phyloP scores from a whole-genome alignment of 768 basidiomycete genomes.

The Pulveroboletus ravenelii region DNA sequence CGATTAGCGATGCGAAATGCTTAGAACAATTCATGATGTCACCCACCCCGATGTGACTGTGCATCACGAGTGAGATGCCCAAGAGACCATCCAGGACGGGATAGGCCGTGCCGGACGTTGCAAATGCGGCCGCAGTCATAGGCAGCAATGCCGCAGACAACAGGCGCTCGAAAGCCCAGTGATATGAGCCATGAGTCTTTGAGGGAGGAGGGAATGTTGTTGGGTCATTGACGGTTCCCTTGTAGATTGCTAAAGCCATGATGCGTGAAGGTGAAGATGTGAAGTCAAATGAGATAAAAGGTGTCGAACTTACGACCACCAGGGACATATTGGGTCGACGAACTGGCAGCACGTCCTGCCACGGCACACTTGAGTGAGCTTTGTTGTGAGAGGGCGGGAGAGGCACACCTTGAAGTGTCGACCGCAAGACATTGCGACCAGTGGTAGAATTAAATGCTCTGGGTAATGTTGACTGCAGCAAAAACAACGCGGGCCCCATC shows the following conservation, averaged over 20 bases:
- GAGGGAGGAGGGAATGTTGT: conserved; percentile 82
- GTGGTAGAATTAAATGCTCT: conserved; percentile 36
- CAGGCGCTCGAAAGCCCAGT: conserved; percentile 89
- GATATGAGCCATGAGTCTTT: conserved; percentile 84
- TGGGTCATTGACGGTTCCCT: conserved; percentile 94
- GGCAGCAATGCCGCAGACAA: conserved; percentile 87
- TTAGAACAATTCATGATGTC: background rate
- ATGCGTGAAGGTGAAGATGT: background rate
- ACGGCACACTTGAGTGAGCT: background rate
- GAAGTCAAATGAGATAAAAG: background rate
- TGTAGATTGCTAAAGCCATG: conserved; percentile 60
- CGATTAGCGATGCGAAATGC: background rate
- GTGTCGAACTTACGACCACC: conserved; percentile 57
- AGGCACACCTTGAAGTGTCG: conserved; percentile 38
- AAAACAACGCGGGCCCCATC: conserved; percentile 45
- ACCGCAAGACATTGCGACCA: conserved; percentile 37
- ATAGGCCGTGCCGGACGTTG: conserved; percentile 67
- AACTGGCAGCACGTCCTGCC: conserved; percentile 40
- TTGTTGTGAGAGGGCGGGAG: background rate
- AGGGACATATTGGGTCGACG: conserved; percentile 48
- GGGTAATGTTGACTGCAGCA: conserved; percentile 46
- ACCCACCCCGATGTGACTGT: conserved; percentile 90
- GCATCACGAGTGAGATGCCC: conserved; percentile 82
- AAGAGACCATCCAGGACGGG: conserved; percentile 89
- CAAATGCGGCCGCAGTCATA: conserved; percentile 81